Base-by-base conservation (phyloP, 148 eudicot genomes). In the Suaeda aralocaspica region DNA sequence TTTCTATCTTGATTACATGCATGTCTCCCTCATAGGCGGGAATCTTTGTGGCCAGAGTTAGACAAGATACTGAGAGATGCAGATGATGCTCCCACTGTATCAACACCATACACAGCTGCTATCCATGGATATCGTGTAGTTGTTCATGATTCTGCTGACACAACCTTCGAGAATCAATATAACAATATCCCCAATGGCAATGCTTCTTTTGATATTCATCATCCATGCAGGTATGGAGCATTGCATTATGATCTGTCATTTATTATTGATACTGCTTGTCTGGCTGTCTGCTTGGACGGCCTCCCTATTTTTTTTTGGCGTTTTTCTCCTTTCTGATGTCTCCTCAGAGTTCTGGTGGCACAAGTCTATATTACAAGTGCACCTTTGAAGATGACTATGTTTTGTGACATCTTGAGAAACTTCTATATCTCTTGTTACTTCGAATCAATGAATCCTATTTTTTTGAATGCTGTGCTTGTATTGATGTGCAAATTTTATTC, bases 151-250 rank as follows among this genome's bases (percentile, higher is more conserved):
- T 62, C 80, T 50, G 68, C 71, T 53, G 77, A 62, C 39, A 58
- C 71, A 63, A 31, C 77, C 70, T 59, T 50, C 48, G 82, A 84
- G 72, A 81, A 79, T 52, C 77, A 77, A 53, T 52, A 66, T 60
- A 59, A 53, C 59, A 69, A 48, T 74, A 46, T 76, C 70, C 71
- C 84, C 28, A 89, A 91, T 70, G 97, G 95, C 22, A 79, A 84
- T 75, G 66, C 82, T 69, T 66, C 83, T 49, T 85, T 81, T 83
- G 97, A 91, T 79, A 80, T 86, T 68, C 97, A 91, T 61, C 97
- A 91, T 81, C 97, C 97, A 21, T 91, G 97, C 97, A 87, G 88
- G 97, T 91, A 88, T n/a, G 53, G 25, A 55, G 2, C 64, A n/a
- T 24, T 58, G 51, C 36, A 18, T 19, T 67, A n/a, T 70, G 14